Evolutionary conservation across 179 eudicot species (phyloP).

Genomic region (Heliamphora pulchella): DNA sequence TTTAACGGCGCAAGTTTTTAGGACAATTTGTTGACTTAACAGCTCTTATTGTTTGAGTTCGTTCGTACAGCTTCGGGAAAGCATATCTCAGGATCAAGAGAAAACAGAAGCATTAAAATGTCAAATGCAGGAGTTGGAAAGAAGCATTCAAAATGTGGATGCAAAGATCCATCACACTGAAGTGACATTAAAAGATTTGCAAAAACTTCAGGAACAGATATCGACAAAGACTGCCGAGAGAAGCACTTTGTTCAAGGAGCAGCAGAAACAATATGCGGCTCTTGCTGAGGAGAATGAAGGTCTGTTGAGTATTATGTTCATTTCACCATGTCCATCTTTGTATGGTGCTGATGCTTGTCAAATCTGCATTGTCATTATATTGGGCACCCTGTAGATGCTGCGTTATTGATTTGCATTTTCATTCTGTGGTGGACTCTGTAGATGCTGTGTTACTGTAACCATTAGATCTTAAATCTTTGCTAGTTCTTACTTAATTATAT

Average conservation of each 20-base stretch:
- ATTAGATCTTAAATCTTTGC: not conserved
- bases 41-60: too few relatives aligned
- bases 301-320: conserved; percentile 17
- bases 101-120: conserved; percentile 49
- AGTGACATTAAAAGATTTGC: conserved; percentile 53
- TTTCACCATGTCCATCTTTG: not conserved
- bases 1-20: too few relatives aligned
- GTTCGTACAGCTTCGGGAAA: conserved; percentile 65
- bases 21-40: too few relatives aligned
- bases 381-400: not conserved
- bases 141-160: conserved; percentile 51
- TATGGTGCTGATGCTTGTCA: not conserved
- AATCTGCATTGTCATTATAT: not conserved
- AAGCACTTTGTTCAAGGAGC: conserved; percentile 46
- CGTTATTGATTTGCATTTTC: too few relatives aligned
- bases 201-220: conserved; percentile 53
- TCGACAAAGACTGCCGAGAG: conserved; percentile 59
- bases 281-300: conserved; percentile 80
- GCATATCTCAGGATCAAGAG: conserved; percentile 87
- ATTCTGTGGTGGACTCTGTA: not conserved
- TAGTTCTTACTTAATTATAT: not conserved
- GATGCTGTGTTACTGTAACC: not conserved
- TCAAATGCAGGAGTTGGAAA: conserved; percentile 66
- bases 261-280: conserved; percentile 43
- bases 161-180: conserved; percentile 61